phyloP scores from a whole-genome alignment of 2,329 filamentous ascomycete species.

The Aspergillus sp. region DNA sequence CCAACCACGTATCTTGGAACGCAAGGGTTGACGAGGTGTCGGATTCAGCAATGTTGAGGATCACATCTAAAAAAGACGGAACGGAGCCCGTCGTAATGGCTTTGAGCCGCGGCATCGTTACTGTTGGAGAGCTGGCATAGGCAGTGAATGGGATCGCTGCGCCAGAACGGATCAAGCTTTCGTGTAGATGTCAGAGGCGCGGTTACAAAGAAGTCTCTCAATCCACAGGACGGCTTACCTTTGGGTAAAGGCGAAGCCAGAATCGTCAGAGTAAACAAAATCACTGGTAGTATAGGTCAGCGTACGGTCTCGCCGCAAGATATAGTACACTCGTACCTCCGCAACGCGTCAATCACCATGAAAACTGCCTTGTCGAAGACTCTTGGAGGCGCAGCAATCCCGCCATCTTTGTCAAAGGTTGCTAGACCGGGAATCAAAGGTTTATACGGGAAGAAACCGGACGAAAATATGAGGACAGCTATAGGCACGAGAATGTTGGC shows the following conservation, averaged over 20 bases:
- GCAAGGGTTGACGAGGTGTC: slow-evolving; percentile 87
- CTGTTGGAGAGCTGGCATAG: slow-evolving; percentile 92
- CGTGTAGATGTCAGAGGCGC: slow-evolving; percentile 7
- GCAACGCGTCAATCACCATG: slow-evolving; percentile 95
- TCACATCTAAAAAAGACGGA: slow-evolving; percentile 96
- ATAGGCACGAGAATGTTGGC: slow-evolving; percentile 77
- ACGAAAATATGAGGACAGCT: slow-evolving; percentile 74
- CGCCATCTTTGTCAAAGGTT: slow-evolving; percentile 54
- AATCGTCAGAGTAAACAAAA: slow-evolving; percentile 80
- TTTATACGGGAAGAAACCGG: slow-evolving; percentile 97
- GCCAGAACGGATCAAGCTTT: slow-evolving; percentile 78
- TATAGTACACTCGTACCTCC: slow-evolving; percentile 60
- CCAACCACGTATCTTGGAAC: slow-evolving; percentile 91
- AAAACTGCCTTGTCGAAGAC: slow-evolving; percentile 90
- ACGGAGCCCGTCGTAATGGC: slow-evolving; percentile 96
- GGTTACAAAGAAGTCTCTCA: neutral
- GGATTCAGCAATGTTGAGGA: slow-evolving; percentile 92
- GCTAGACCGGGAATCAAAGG: slow-evolving; percentile 86
- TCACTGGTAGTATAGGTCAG: slow-evolving; percentile 59
- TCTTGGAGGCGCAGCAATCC: slow-evolving; percentile 57
- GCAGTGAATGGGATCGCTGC: slow-evolving; percentile 90
- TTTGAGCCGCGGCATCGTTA: slow-evolving; percentile 97
- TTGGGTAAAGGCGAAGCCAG: slow-evolving; percentile 86
- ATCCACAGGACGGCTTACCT: slow-evolving; percentile 52
- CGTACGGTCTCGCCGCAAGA: slow-evolving; percentile 7